These are phyloP conservation scores for Yamadazyma blattariae DNA, from an alignment of 1,139 yeast genomes.

Conservation along the genomic window DNA sequence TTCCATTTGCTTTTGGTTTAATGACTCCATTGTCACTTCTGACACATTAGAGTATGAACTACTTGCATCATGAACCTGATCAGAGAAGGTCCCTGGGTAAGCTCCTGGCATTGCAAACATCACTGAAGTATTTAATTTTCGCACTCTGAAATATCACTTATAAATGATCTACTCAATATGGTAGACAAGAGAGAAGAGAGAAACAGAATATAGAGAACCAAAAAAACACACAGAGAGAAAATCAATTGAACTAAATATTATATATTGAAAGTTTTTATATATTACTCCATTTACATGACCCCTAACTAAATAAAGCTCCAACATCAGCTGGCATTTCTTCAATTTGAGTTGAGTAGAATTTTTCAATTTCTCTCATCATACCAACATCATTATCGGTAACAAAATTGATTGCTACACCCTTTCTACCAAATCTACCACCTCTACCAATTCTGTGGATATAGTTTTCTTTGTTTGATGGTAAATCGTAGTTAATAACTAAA, in stretches of 20 bases:
- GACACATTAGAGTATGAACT: background rate
- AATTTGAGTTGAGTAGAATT: slow-evolving; percentile 96
- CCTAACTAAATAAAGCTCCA: slow-evolving; percentile 69
- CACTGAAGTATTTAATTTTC: background rate
- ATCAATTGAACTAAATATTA: background rate
- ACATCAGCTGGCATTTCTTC: slow-evolving; percentile 97
- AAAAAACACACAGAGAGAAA: too few relatives aligned
- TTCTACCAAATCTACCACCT: slow-evolving; percentile 99
- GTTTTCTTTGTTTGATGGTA: slow-evolving; percentile 97
- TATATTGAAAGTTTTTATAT: too few relatives aligned
- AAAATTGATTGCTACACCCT: slow-evolving; percentile 99
- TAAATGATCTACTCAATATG: too few relatives aligned
- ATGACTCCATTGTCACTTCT: slow-evolving; percentile 4
- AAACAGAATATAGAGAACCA: too few relatives aligned
- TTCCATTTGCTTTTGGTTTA: slow-evolving; percentile 14
- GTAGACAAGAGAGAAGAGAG: too few relatives aligned
- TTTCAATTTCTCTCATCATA: slow-evolving; percentile 96
- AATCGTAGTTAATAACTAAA: slow-evolving; percentile 94
- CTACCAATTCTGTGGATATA: slow-evolving; percentile 99
- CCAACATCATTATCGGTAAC: slow-evolving; percentile 89
- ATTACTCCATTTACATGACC: too few relatives aligned
- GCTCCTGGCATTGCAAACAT: slow-evolving; percentile 17
- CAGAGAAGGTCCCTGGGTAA: slow-evolving; percentile 15
- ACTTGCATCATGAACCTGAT: background rate
- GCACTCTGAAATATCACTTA: background rate